These are phyloP conservation scores for Scedosporium minutisporum DNA, from an alignment of 2,329 filamentous ascomycete species.

Conservation along the genomic window DNA sequence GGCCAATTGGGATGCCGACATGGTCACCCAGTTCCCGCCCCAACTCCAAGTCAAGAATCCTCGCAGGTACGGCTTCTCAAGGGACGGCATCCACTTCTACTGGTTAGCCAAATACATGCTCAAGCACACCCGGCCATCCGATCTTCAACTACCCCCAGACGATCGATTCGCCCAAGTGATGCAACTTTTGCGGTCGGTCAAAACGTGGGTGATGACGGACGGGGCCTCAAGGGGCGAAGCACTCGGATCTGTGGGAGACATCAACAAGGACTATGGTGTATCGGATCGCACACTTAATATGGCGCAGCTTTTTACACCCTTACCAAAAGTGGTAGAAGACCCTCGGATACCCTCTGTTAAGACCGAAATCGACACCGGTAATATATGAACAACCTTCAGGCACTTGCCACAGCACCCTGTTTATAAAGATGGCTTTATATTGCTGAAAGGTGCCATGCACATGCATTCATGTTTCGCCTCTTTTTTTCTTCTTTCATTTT, in stretches of 20 bases:
- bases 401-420: neutral
- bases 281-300: constrained; percentile 59
- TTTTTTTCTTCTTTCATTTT: constrained; percentile 7
- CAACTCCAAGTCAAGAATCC: constrained; percentile 34
- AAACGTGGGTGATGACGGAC: constrained; percentile 52
- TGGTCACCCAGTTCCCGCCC: constrained; percentile 56
- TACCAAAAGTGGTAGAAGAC: constrained; percentile 33
- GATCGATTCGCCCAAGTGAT: constrained; percentile 51
- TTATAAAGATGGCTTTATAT: neutral
- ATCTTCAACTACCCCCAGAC: constrained; percentile 48
- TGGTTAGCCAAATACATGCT: constrained; percentile 60
- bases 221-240: constrained; percentile 57
- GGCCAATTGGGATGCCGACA: constrained; percentile 60
- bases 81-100: constrained; percentile 64
- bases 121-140: constrained; percentile 42
- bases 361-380: constrained; percentile 21
- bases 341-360: constrained; percentile 32
- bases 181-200: constrained; percentile 48
- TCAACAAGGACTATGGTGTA: constrained; percentile 57
- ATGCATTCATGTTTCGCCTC: constrained; percentile 18
- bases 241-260: constrained; percentile 57
- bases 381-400: constrained; percentile 2
- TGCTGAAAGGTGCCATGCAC: neutral
- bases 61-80: constrained; percentile 57
- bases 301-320: constrained; percentile 60